Evolutionary conservation across 2,329 filamentous ascomycete species (phyloP), one percentile per base, ranked within the genome.

Genomic region (Calonectria hongkongensis): DNA sequence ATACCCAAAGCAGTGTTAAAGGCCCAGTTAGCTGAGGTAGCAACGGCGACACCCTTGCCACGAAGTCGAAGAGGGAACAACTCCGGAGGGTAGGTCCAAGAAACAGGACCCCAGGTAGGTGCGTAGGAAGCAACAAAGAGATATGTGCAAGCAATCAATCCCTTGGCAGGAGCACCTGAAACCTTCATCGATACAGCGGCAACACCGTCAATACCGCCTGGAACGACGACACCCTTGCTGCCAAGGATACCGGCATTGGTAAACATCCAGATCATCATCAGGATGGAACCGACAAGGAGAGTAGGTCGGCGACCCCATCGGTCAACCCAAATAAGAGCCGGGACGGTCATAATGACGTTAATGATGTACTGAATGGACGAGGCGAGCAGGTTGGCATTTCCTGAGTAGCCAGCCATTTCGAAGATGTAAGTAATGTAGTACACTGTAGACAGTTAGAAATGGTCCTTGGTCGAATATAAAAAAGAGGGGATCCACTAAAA

Each of bases 321-420:
- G 77, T 97, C 94, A 78, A 96, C 89, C 85, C 87, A 96, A 70
- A 96, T 84, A 28, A 96, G 88, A 1, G 94, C 94, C 0, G 94
- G 93, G 3, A 96, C 82, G 0, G 94, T 96, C 92, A 95, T 94
- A 66, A 92, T 73, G 1, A 96, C 94, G 82, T 96, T 96, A 86
- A 96, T 94, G 78, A 95, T 88, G 74, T 91, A 91, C 76, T 89
- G 87, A 21, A 91, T 89, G 5, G 87, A 88, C 0, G 89, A 89
- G 1, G 89, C 89, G 58, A 90, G 85, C 12, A 91, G 82, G 45
- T 88, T 88, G 73, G 88, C 83, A 70, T 90, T 88, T 12, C 84
- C 83, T 13, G 63, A 71, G 67, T 85, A 85, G 0, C 84, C 84
- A 0, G 84, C 84, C 83, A 85, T 85, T 28, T 79, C 79, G 69